Evolutionary conservation across 306 rosid genomes (phyloP).

Genomic region (Cotoneaster glaucophyllus): DNA sequence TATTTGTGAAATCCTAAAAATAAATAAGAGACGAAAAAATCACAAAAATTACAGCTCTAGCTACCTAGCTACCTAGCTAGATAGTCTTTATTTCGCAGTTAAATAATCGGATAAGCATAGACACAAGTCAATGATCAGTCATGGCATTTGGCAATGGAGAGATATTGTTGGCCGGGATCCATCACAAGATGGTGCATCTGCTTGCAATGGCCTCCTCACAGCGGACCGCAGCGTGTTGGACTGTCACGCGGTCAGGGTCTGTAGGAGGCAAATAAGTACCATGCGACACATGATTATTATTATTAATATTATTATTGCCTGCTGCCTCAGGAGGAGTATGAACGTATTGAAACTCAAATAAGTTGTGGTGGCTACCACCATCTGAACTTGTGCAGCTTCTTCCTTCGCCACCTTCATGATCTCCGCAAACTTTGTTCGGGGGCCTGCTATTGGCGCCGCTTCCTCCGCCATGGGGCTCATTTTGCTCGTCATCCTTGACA

Average conservation of each 20-base stretch:
- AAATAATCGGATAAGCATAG: not conserved
- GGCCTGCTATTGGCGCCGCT: not conserved
- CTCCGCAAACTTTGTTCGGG: not conserved
- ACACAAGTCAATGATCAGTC: not conserved
- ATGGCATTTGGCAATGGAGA: not conserved
- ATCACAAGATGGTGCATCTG: slow-evolving; percentile 1
- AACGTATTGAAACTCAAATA: not conserved
- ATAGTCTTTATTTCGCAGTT: not conserved
- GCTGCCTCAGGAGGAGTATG: not conserved
- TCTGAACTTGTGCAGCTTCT: not conserved
- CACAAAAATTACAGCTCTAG: not conserved
- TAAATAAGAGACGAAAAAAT: too few species aligned
- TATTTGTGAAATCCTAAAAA: too few species aligned
- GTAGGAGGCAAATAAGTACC: not conserved
- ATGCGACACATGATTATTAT: not conserved
- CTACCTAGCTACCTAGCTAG: not conserved
- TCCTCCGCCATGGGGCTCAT: not conserved
- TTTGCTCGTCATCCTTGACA: not conserved
- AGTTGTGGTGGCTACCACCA: not conserved
- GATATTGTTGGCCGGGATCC: not conserved
- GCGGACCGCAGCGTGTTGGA: not conserved
- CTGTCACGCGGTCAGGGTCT: not conserved
- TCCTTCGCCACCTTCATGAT: not conserved
- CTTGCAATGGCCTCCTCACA: not conserved
- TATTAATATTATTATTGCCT: not conserved